phyloP scores from a whole-genome alignment of 495 filamentous ascomycete genomes.

The Trichoderma gamsii region DNA sequence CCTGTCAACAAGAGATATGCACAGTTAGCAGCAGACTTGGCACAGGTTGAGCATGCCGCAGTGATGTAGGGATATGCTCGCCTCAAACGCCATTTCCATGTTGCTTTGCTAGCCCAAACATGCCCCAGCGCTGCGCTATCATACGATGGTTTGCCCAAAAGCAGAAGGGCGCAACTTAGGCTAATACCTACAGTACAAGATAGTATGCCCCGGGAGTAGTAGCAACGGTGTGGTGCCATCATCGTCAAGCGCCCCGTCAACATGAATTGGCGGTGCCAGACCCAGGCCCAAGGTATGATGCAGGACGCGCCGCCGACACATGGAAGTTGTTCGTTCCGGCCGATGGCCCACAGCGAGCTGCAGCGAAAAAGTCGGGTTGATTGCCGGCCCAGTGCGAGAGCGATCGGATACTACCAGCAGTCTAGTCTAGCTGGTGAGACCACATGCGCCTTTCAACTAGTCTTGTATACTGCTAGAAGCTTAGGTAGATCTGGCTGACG shows the following conservation, averaged over 20 bases:
- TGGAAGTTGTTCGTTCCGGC: not conserved
- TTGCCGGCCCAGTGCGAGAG: not conserved
- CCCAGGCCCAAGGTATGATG: not conserved
- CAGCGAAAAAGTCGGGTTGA: slow-evolving; percentile 1
- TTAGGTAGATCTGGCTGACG: not conserved
- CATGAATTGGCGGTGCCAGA: not conserved
- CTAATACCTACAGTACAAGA: too few relatives aligned
- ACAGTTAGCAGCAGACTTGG: too few relatives aligned
- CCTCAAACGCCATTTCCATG: too few relatives aligned
- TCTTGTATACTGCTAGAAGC: not conserved
- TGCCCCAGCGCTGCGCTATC: not conserved
- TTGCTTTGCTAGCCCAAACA: too few relatives aligned
- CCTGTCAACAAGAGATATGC: too few relatives aligned
- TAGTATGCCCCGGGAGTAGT: not conserved
- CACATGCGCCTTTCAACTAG: not conserved
- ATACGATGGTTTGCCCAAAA: not conserved
- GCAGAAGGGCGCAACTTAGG: not conserved
- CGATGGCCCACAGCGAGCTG: not conserved
- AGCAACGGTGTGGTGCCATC: not conserved
- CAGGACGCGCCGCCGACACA: not conserved
- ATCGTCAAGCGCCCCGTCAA: not conserved
- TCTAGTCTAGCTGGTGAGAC: not conserved
- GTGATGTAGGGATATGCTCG: too few relatives aligned
- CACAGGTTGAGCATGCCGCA: too few relatives aligned
- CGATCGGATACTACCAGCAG: not conserved